Conservation (phyloP, 2,329 filamentous ascomycete genomes). For the Colletotrichum sp. region DNA sequence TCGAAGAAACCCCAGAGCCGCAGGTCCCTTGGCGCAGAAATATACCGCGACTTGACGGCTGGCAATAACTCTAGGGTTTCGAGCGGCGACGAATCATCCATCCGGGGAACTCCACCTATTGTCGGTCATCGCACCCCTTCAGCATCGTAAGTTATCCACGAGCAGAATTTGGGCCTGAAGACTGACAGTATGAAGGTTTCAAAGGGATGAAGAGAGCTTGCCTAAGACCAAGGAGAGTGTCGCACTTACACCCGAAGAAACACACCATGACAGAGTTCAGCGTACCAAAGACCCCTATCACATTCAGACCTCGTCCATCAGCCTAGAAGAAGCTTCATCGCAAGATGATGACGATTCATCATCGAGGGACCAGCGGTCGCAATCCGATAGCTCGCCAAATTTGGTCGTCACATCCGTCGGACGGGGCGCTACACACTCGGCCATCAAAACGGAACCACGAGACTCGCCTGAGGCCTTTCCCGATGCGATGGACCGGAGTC, state of each 20-base stretch:
- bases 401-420: background rate
- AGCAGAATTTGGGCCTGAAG: background rate
- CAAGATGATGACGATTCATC: background rate
- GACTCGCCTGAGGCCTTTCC: background rate
- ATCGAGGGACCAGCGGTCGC: background rate
- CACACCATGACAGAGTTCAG: background rate
- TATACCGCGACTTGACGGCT: background rate
- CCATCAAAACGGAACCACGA: background rate
- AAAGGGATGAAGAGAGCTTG: background rate
- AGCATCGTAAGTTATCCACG: background rate
- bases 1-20: background rate
- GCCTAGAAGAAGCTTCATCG: background rate
- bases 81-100: background rate
- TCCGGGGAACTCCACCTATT: background rate
- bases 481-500: background rate
- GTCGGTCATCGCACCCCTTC: background rate
- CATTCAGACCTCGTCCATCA: background rate
- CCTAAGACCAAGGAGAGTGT: background rate
- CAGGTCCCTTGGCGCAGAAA: background rate
- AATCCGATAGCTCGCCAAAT: background rate
- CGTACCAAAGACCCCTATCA: background rate
- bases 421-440: background rate
- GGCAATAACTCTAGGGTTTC: background rate
- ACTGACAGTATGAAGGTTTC: background rate
- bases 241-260: background rate